These are phyloP conservation scores for Pseudogymnoascus sp. DNA, from an alignment of 2,329 filamentous ascomycete species.

Conservation along the genomic window DNA sequence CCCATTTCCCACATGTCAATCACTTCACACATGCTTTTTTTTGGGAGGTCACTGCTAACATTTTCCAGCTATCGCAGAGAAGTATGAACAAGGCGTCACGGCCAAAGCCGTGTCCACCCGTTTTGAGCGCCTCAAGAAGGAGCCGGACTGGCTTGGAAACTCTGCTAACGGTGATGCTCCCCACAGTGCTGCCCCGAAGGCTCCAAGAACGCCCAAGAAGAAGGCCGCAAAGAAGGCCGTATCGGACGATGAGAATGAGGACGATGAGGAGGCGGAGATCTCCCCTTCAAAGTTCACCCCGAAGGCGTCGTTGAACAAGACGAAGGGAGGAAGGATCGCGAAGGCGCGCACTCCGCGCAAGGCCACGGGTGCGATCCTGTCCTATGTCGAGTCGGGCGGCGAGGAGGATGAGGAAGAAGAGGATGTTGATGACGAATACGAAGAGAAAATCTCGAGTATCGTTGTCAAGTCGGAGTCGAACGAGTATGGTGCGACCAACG, in stretches of 20 bases:
- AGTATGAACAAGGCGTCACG: conserved; percentile 19
- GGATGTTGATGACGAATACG: neutral
- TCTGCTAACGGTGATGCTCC: neutral
- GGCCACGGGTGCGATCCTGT: neutral
- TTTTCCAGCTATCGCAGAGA: conserved; percentile 21
- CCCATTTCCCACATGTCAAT: conserved; percentile 11
- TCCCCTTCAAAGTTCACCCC: conserved; percentile 15
- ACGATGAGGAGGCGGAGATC: conserved; percentile 9
- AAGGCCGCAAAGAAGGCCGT: neutral
- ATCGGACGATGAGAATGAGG: conserved; percentile 13
- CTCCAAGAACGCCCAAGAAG: conserved; percentile 8
- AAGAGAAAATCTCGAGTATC: neutral
- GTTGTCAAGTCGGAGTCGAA: neutral
- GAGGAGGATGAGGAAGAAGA: conserved; percentile 12
- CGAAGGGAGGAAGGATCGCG: conserved; percentile 15
- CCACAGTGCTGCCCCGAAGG: neutral
- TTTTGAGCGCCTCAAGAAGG: conserved; percentile 22
- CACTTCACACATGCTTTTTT: conserved; percentile 10
- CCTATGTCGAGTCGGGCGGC: conserved; percentile 8
- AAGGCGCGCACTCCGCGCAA: conserved; percentile 12
- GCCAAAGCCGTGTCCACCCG: conserved; percentile 24
- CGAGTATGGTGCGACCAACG: neutral
- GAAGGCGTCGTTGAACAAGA: conserved; percentile 19
- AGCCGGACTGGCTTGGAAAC: conserved; percentile 15
- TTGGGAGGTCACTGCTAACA: conserved; percentile 20